phyloP scores from a whole-genome alignment of 2,329 filamentous ascomycete species.

The Colletotrichum abscissum region DNA sequence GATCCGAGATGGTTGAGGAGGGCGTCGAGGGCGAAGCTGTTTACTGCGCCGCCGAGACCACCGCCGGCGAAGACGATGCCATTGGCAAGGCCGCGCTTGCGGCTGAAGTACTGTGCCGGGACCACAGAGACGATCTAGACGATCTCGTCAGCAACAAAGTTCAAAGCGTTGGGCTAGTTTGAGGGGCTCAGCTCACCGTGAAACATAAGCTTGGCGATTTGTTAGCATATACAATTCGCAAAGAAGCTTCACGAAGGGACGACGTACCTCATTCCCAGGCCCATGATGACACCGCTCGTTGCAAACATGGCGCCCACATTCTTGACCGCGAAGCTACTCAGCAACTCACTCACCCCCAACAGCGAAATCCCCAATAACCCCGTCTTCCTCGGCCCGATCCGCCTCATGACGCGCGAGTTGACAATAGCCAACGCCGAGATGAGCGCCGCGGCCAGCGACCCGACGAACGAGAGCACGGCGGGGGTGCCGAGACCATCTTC shows the following conservation, averaged over 20 bases:
- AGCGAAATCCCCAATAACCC: constrained; percentile 61
- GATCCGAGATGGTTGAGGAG: constrained; percentile 58
- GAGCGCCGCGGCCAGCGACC: constrained; percentile 61
- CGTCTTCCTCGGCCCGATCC: constrained; percentile 59
- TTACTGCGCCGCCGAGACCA: constrained; percentile 66
- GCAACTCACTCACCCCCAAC: constrained; percentile 61
- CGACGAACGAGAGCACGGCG: constrained; percentile 68
- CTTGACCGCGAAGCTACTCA: constrained; percentile 50
- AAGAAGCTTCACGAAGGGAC: not conserved
- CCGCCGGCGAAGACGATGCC: constrained; percentile 65
- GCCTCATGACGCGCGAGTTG: constrained; percentile 61
- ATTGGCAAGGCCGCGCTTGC: constrained; percentile 65
- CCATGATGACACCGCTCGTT: constrained; percentile 46
- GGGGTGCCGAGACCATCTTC: constrained; percentile 58
- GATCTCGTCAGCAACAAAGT: constrained; percentile 9
- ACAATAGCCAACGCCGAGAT: constrained; percentile 63
- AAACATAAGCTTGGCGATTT: constrained; percentile 3
- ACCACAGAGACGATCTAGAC: constrained; percentile 56
- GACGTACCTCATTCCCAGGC: constrained; percentile 43
- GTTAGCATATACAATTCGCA: not conserved
- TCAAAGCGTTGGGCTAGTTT: too few species aligned
- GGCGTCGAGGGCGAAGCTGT: constrained; percentile 60
- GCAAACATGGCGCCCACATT: constrained; percentile 49
- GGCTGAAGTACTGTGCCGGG: constrained; percentile 65
- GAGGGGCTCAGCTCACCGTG: not conserved